Percentiles rank a stretch among this genome's conserved stretches.
Evolutionary conservation across 148 eudicot species (phyloP).

Genomic region (Silene conica): DNA sequence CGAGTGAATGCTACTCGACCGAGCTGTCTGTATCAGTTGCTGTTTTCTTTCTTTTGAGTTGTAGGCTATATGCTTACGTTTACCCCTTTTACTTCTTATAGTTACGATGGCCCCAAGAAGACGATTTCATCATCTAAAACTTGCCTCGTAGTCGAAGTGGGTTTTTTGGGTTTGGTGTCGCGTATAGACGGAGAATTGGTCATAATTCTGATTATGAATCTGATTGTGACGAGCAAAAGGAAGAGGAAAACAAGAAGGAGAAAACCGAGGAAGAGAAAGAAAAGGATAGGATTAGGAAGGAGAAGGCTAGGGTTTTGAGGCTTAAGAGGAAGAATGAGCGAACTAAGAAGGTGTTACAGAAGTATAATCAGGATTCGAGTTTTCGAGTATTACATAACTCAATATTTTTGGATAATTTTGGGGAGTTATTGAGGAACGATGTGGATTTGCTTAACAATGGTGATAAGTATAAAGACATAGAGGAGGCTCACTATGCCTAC

Average conservation of each 20-base stretch:
- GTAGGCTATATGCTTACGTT: no score
- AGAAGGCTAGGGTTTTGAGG: conserved; percentile 17
- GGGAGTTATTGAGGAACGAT: conserved; percentile 13
- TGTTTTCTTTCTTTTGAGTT: no score
- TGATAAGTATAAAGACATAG: conserved; percentile 22
- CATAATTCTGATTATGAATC: no score
- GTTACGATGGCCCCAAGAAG: no score
- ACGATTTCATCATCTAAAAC: no score
- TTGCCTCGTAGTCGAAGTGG: no score
- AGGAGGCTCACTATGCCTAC: conserved; percentile 41
- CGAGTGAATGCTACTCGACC: no score
- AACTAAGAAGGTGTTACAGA: conserved; percentile 5
- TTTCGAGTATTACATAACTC: conserved; percentile 9
- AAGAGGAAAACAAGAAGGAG: no score
- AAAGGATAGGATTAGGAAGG: conserved; percentile 8
- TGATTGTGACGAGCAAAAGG: not conserved
- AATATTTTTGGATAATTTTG: not conserved
- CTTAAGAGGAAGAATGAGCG: conserved; percentile 8
- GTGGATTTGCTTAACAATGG: conserved; percentile 1
- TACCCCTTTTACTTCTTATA: no score
- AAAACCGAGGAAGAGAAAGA: not conserved
- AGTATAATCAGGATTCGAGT: not conserved
- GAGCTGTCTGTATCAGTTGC: no score
- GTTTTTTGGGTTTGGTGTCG: no score
- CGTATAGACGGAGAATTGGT: no score